Percentiles rank a stretch among this genome's conserved stretches.
phyloP scores from a whole-genome alignment of 306 rosid species.

The Lotus japonicus region DNA sequence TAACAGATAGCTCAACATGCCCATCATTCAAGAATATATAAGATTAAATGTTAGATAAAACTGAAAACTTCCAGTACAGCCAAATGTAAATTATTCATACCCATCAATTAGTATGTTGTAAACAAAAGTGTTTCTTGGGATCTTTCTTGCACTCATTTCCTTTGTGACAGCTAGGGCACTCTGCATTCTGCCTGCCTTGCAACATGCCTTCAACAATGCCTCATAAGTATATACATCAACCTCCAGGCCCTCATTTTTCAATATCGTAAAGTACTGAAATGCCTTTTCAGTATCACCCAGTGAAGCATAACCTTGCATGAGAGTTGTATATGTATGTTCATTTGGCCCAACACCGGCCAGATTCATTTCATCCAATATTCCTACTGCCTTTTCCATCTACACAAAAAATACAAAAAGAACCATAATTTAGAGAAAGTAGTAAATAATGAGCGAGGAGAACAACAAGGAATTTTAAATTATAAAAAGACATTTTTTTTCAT shows the following conservation, averaged over 20 bases:
- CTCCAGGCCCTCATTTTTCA: constrained; percentile 79
- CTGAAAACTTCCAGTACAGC: not conserved
- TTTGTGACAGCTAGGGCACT: constrained; percentile 91
- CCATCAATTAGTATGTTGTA: constrained; percentile 96
- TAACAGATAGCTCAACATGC: too few relatives aligned
- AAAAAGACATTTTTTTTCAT: not conserved
- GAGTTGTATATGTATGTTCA: constrained; percentile 83
- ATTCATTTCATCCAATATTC: constrained; percentile 78
- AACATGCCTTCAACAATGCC: constrained; percentile 94
- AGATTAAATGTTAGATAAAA: not conserved
- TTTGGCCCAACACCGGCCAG: constrained; percentile 75
- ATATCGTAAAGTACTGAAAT: constrained; percentile 61
- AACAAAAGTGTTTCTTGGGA: constrained; percentile 82
- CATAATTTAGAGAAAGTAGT: constrained; percentile 6
- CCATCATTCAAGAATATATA: not conserved
- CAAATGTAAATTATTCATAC: constrained; percentile 37
- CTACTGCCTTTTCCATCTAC: constrained; percentile 82
- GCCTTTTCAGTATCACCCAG: constrained; percentile 92
- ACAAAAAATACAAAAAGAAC: constrained; percentile 24
- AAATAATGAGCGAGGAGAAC: not conserved
- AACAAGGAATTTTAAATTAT: not conserved
- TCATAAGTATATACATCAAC: constrained; percentile 81
- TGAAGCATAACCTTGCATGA: constrained; percentile 95
- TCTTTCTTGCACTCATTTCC: constrained; percentile 77
- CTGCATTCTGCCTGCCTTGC: constrained; percentile 99